These are phyloP conservation scores for Rubus idaeus DNA, from an alignment of 306 rosid species.

Conservation along the genomic window DNA sequence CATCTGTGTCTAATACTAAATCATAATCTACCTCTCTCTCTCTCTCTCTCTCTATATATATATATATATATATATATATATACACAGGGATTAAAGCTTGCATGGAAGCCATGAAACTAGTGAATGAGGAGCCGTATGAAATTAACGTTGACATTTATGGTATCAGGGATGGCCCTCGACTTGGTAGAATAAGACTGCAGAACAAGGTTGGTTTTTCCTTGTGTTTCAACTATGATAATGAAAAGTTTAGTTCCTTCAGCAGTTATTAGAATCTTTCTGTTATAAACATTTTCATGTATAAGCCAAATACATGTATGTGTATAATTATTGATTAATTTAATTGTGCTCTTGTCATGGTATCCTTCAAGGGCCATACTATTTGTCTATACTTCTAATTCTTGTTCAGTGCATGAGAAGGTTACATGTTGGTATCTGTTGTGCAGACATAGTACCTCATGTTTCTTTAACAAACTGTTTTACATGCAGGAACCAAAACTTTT, in stretches of 20 bases:
- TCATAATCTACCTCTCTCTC: conserved; percentile 5
- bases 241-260: not conserved
- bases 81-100: conserved; percentile 77
- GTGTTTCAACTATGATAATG: not conserved
- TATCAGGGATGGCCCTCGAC: conserved; percentile 73
- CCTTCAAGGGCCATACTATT: not conserved
- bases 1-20: not conserved
- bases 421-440: not conserved
- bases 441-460: not conserved
- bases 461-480: conserved; percentile 18
- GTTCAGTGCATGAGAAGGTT: not conserved
- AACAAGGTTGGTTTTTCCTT: conserved; percentile 57
- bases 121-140: conserved; percentile 72
- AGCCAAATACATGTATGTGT: not conserved
- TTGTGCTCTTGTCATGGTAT: not conserved
- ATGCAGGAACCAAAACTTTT: conserved; percentile 85
- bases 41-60: not conserved
- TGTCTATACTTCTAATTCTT: not conserved
- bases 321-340: not conserved
- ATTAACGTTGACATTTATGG: conserved; percentile 69
- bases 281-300: not conserved
- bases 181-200: conserved; percentile 71
- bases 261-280: not conserved
- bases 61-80: no score
- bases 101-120: conserved; percentile 55